Evolutionary conservation across 495 filamentous ascomycete genomes (phyloP).

Genomic region (Talaromyces nanjingensis): DNA sequence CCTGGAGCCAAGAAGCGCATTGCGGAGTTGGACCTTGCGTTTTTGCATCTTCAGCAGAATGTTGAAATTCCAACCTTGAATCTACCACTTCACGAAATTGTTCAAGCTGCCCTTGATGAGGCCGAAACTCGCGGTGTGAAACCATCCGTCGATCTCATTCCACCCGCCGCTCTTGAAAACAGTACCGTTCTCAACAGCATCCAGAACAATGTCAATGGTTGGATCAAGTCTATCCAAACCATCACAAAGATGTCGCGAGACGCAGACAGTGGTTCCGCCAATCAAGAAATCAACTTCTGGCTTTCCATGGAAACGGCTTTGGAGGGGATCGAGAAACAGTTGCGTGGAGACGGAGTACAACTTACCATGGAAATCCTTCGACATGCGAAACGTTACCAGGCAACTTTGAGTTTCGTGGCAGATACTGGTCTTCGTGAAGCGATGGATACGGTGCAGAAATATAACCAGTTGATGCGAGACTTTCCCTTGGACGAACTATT

Average conservation of each 20-base stretch:
- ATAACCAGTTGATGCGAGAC: constrained; percentile 96
- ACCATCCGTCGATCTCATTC: constrained; percentile 69
- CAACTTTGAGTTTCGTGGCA: constrained; percentile 88
- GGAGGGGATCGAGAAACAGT: constrained; percentile 81
- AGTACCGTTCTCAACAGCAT: constrained; percentile 89
- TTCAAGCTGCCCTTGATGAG: constrained; percentile 74
- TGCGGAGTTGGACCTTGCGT: constrained; percentile 82
- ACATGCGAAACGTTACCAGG: constrained; percentile 93
- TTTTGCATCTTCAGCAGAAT: constrained; percentile 91
- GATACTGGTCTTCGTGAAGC: constrained; percentile 95
- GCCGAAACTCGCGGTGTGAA: constrained; percentile 57
- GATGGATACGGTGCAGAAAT: constrained; percentile 91
- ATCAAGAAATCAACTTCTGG: constrained; percentile 98
- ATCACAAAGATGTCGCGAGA: constrained; percentile 92
- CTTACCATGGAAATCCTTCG: constrained; percentile 91
- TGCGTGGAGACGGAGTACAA: constrained; percentile 79
- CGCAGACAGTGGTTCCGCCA: constrained; percentile 78
- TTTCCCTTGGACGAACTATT: constrained; percentile 93
- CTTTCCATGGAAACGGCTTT: constrained; percentile 87
- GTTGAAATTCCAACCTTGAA: constrained; percentile 91
- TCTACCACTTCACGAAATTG: constrained; percentile 76
- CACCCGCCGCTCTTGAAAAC: constrained; percentile 63
- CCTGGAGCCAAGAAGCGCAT: constrained; percentile 94
- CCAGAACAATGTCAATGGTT: constrained; percentile 86
- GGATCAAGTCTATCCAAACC: constrained; percentile 98